These are phyloP conservation scores for Neurospora sp. DNA, from an alignment of 2,329 filamentous ascomycete species.

Conservation along the genomic window DNA sequence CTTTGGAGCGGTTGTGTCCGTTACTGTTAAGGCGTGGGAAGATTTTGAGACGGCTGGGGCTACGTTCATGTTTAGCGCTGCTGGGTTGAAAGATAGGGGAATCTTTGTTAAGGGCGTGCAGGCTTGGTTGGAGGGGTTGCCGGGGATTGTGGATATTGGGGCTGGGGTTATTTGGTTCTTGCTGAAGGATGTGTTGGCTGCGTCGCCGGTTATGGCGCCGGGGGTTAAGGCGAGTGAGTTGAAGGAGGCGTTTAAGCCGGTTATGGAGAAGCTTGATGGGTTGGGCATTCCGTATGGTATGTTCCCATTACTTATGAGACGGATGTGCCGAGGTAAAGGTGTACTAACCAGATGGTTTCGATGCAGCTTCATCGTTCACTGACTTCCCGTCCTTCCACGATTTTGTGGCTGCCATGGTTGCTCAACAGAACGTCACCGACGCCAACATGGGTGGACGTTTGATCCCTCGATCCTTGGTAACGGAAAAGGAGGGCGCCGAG, in stretches of 20 bases:
- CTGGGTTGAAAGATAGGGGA: background rate
- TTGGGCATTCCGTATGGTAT: background rate
- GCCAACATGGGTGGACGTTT: slow-evolving; percentile 3
- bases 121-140: background rate
- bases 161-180: background rate
- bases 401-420: background rate
- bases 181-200: background rate
- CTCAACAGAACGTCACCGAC: background rate
- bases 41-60: background rate
- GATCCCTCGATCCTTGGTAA: background rate
- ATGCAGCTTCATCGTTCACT: background rate
- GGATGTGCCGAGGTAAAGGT: background rate
- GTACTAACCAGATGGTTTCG: background rate
- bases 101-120: background rate
- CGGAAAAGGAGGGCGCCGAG: background rate
- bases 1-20: slow-evolving; percentile 7
- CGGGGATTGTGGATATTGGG: background rate
- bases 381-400: background rate
- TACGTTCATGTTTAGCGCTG: background rate
- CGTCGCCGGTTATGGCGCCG: background rate
- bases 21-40: background rate
- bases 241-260: background rate
- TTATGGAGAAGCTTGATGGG: background rate
- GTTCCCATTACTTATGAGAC: no score
- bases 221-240: background rate